Percentiles rank a stretch among this genome's conserved stretches.
Evolutionary conservation across 345 rosid species (phyloP).

Genomic region (Ceriops zippeliana): DNA sequence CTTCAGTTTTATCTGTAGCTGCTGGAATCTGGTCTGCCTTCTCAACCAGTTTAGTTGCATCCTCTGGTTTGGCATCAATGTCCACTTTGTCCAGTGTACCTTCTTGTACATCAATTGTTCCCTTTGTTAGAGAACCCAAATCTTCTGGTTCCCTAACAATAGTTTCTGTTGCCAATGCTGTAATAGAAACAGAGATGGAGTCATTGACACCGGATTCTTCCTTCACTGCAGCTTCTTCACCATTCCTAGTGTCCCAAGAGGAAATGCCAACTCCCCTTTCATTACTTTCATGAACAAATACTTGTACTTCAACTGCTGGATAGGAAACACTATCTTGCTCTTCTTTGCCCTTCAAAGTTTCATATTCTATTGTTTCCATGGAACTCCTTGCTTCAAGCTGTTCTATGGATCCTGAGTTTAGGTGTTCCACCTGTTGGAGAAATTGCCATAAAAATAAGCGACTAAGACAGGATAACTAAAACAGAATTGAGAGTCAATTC

Average conservation of each 20-base stretch:
- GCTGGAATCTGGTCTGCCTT: conserved; percentile 5
- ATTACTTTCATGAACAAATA: conserved; percentile 1
- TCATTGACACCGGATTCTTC: not conserved
- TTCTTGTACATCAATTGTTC: conserved; percentile 12
- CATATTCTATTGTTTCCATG: conserved; percentile 9
- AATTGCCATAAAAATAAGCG: no score
- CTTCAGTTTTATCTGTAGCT: conserved; percentile 10
- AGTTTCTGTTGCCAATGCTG: conserved; percentile 18
- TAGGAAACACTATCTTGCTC: conserved; percentile 12
- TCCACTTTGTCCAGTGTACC: not conserved
- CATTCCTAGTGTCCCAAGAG: not conserved
- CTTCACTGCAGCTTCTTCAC: conserved; percentile 16
- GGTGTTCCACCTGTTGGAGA: no score
- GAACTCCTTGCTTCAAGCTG: conserved; percentile 14
- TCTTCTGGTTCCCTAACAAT: conserved; percentile 20
- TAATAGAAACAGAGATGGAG: not conserved
- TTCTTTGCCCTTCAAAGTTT: conserved; percentile 9
- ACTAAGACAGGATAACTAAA: no score
- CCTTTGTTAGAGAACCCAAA: conserved; percentile 19
- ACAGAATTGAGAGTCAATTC: not conserved
- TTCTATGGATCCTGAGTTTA: not conserved
- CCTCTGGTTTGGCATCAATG: conserved; percentile 7
- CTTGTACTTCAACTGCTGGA: conserved; percentile 12
- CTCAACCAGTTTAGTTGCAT: conserved; percentile 12
- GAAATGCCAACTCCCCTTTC: conserved; percentile 9